These are phyloP conservation scores for Mortierella antarctica DNA, from an alignment of 192 early-diverging fungal genomes.

Conservation along the genomic window DNA sequence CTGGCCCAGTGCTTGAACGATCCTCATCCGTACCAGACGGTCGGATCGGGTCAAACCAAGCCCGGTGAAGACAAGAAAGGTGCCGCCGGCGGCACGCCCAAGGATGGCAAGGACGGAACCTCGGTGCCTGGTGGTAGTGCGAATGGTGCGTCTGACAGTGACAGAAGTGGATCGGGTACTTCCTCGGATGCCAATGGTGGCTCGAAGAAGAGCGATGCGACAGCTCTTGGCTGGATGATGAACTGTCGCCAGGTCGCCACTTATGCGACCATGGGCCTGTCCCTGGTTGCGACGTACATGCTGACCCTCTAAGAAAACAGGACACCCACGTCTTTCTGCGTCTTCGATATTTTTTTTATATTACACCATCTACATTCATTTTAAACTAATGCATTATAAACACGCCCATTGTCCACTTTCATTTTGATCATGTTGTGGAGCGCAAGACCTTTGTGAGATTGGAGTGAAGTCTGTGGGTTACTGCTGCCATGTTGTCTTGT, in stretches of 20 bases:
- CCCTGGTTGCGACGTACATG: constrained; percentile 12
- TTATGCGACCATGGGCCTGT: constrained; percentile 11
- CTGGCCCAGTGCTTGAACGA: constrained; percentile 40
- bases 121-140: background rate
- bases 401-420: too few relatives aligned
- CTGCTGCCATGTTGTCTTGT: constrained; percentile 4
- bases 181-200: too few relatives aligned
- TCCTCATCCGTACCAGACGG: constrained; percentile 20
- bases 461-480: constrained; percentile 4
- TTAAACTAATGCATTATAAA: too few relatives aligned
- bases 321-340: background rate
- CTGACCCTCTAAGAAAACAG: constrained; percentile 2
- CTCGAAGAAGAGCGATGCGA: constrained; percentile 8
- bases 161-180: background rate
- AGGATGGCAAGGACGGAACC: background rate
- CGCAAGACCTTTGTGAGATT: constrained; percentile 1
- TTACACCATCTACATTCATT: background rate
- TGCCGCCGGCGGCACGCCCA: background rate
- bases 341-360: background rate
- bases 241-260: constrained; percentile 1
- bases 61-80: background rate
- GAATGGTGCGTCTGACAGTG: background rate
- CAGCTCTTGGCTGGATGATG: background rate
- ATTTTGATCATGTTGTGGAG: background rate
- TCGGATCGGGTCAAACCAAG: background rate